Evolutionary conservation across 768 basidiomycete genomes (phyloP), one percentile per base, ranked within the genome.

Genomic region (Calocybe gangraenosa): DNA sequence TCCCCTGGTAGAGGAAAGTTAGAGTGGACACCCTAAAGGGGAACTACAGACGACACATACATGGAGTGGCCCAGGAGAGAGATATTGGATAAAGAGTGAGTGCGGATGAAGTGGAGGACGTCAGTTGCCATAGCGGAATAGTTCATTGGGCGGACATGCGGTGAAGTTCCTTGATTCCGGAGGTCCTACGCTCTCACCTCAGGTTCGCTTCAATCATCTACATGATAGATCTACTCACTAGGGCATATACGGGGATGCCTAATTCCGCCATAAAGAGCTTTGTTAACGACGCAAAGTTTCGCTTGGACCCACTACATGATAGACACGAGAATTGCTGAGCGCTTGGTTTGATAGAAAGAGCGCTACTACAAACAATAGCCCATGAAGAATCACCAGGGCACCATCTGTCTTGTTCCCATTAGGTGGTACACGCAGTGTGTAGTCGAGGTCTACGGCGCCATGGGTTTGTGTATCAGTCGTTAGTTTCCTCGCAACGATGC

Each of bases 51-150:
- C 25, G 25, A 11, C 25, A 28, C 83, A 44, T 54, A 90, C 92
- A 93, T 92, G 10, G 89, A 92, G 58, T 93, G 92, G 0, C 91
- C 92, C 10, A 94, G 68, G 3, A 94, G 75, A 4, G 84, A 79
- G 19, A 92, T 70, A 18, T 82, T 68, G 1, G 67, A 67, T 15
- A 87, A 60, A 0, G 67, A 69, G 33, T 76, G 73, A 19, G 67
- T 63, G 3, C 64, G 54, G 47, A 85, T 74, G 55, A 92, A 88
- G 33, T 76, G 66, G 2, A 83, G 65, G n/a, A 94, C 73, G 55
- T 94, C 91, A 7, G 64, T 60, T 1, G 90, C 87, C 87, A 93
- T 85, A 32, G 80, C 73, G 2, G 65, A 54, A 58, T 92, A 92
- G 9, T 74, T 77, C 75, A 88, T 87, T 0, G 82, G 81, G 8